phyloP scores from a whole-genome alignment of 768 basidiomycete genomes.

The Chalciporus piperatus region DNA sequence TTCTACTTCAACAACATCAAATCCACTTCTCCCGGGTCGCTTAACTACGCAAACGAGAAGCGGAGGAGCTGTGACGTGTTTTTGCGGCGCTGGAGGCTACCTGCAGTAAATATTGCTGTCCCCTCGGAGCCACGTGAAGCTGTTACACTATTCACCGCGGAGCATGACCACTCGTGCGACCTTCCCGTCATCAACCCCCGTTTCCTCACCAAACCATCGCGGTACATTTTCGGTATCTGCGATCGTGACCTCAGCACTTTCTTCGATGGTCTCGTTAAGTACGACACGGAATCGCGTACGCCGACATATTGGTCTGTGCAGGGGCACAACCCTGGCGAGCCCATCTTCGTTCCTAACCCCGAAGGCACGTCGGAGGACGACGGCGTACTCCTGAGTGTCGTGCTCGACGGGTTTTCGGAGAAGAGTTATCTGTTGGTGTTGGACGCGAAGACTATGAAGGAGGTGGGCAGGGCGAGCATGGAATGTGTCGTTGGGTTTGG shows the following conservation, averaged over 20 bases:
- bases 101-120: slow-evolving; percentile 18
- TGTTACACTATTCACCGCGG: slow-evolving; percentile 18
- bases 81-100: slow-evolving; percentile 32
- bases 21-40: slow-evolving; percentile 22
- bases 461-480: slow-evolving; percentile 37
- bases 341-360: slow-evolving; percentile 36
- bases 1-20: slow-evolving; percentile 32
- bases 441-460: slow-evolving; percentile 35
- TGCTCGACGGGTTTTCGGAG: slow-evolving; percentile 30
- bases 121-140: slow-evolving; percentile 18
- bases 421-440: slow-evolving; percentile 37
- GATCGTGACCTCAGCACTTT: slow-evolving; percentile 31
- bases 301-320: slow-evolving; percentile 27
- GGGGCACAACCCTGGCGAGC: slow-evolving; percentile 35
- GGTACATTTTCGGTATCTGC: slow-evolving; percentile 32
- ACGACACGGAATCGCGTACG: slow-evolving; percentile 27
- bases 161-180: slow-evolving; percentile 31
- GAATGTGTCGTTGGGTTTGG: slow-evolving; percentile 32
- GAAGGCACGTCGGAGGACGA: slow-evolving; percentile 31
- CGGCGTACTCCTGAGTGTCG: slow-evolving; percentile 37
- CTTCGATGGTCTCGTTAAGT: slow-evolving; percentile 35
- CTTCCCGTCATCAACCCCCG: slow-evolving; percentile 35
- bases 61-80: slow-evolving; percentile 16
- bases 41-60: slow-evolving; percentile 25
- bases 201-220: slow-evolving; percentile 30